Evolutionary conservation across 2,329 filamentous ascomycete genomes (phyloP).

Genomic region (Fusarium sp.): DNA sequence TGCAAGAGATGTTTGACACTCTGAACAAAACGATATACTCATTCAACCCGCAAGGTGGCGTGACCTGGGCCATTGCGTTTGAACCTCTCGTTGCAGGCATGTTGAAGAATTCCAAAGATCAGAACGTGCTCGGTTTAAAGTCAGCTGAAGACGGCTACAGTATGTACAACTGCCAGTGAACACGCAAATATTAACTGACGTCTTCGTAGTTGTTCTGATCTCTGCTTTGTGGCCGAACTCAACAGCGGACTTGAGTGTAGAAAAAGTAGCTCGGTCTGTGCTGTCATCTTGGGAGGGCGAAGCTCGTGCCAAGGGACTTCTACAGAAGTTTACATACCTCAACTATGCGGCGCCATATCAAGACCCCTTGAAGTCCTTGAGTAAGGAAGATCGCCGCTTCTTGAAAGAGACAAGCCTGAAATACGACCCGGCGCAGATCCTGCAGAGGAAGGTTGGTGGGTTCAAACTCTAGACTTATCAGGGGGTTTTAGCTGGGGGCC

Average conservation of each 20-base stretch:
- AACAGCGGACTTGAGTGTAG: not conserved
- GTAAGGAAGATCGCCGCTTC: not conserved
- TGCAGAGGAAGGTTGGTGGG: conserved; percentile 9
- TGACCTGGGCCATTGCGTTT: not conserved
- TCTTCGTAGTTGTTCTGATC: not conserved
- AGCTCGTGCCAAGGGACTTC: not conserved
- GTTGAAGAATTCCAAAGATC: not conserved
- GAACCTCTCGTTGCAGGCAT: not conserved
- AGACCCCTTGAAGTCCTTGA: not conserved
- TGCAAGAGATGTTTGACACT: not conserved
- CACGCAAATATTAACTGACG: rapidly evolving
- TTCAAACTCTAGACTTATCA: not conserved
- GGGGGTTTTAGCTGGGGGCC: not conserved
- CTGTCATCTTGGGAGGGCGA: not conserved
- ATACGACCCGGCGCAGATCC: conserved; percentile 14
- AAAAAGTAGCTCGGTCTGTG: rapidly evolving
- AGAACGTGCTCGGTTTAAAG: not conserved
- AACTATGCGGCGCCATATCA: conserved; percentile 5
- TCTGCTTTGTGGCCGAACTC: not conserved
- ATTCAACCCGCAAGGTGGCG: not conserved
- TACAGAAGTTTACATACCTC: conserved; percentile 14
- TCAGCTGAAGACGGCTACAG: not conserved
- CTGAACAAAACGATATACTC: not conserved
- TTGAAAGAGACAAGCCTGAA: not conserved
- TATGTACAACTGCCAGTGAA: rapidly evolving